These are phyloP conservation scores for Phytophthora melonis DNA, from an alignment of 352 stramenopile species.

Conservation along the genomic window DNA sequence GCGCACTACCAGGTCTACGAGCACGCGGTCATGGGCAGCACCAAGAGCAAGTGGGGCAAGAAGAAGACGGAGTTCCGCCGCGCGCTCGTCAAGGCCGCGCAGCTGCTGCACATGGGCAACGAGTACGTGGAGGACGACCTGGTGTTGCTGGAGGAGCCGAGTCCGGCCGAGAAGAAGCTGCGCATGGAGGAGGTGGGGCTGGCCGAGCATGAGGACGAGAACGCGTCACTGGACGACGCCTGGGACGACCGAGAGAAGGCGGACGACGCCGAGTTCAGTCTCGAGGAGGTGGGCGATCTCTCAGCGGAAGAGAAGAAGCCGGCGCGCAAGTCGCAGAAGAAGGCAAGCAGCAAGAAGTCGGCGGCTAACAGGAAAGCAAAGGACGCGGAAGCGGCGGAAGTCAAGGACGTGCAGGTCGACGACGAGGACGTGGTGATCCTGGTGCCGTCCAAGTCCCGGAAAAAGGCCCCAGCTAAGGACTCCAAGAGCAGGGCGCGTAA, in stretches of 20 bases:
- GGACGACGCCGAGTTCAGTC: conserved; percentile 11
- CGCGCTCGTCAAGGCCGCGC: conserved; percentile 43
- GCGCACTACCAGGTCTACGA: conserved; percentile 54
- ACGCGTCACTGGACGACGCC: conserved; percentile 24
- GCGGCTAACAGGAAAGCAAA: conserved; percentile 2
- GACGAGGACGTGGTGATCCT: conserved; percentile 29
- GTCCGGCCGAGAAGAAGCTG: conserved; percentile 44
- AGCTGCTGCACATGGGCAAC: conserved; percentile 57
- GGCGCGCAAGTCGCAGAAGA: conserved; percentile 15
- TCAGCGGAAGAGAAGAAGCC: conserved; percentile 28
- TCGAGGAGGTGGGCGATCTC: conserved; percentile 8
- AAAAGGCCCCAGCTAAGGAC: conserved; percentile 27
- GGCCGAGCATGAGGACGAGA: conserved; percentile 5
- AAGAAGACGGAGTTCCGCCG: conserved; percentile 49
- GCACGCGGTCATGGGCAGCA: conserved; percentile 39
- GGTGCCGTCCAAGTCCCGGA: conserved; percentile 11
- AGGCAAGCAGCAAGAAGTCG: conserved; percentile 14
- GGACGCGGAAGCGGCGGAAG: conserved; percentile 1
- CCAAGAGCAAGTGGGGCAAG: conserved; percentile 18
- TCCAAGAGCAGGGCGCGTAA: conserved; percentile 18
- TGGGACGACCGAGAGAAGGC: conserved; percentile 31
- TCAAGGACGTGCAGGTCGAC: conserved; percentile 18
- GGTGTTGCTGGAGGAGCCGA: conserved; percentile 42
- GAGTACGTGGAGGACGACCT: conserved; percentile 45
- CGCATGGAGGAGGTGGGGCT: conserved; percentile 33